A percentile compares a stretch with the other conserved stretches of the same genome.
These are phyloP conservation scores for Pisolithus microcarpus DNA, from an alignment of 768 basidiomycete genomes.

Conservation along the genomic window DNA sequence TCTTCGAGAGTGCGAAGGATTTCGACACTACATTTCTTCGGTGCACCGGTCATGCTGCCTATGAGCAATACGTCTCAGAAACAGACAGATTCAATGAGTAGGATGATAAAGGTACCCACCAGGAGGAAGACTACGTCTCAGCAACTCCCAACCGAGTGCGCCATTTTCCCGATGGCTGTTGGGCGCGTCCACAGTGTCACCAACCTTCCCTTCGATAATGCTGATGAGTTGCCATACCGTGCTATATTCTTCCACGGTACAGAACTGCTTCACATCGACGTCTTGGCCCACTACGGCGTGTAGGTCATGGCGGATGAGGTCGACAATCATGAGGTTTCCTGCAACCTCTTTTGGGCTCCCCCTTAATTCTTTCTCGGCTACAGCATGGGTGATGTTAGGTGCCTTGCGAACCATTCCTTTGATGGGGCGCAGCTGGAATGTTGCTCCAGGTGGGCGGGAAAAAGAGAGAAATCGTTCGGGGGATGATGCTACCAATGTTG, in stretches of 20 bases:
- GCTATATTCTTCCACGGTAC: too few relatives aligned
- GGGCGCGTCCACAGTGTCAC: too few relatives aligned
- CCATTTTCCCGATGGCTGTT: too few relatives aligned
- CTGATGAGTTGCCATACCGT: conserved; percentile 74
- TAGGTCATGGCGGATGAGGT: too few relatives aligned
- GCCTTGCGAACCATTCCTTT: conserved; percentile 84
- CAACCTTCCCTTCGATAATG: too few relatives aligned
- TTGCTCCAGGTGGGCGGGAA: conserved; percentile 51
- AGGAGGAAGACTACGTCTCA: too few relatives aligned
- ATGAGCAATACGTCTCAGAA: too few relatives aligned
- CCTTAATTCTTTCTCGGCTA: conserved; percentile 55
- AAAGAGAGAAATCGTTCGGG: conserved; percentile 89
- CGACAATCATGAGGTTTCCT: too few relatives aligned
- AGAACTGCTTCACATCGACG: conserved; percentile 37
- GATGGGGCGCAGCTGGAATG: conserved; percentile 86
- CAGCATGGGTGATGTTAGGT: conserved; percentile 52
- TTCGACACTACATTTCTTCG: conserved; percentile 90
- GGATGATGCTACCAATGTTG: conserved; percentile 76
- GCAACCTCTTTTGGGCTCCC: conserved; percentile 44
- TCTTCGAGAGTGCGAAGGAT: conserved; percentile 71
- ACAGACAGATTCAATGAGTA: too few relatives aligned
- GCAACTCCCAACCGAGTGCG: too few relatives aligned
- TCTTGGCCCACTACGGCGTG: too few relatives aligned
- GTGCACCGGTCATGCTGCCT: too few relatives aligned
- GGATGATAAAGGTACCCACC: background rate